Conservation (phyloP, 2,329 filamentous ascomycete genomes). For the Endoconidiophora polonica region DNA sequence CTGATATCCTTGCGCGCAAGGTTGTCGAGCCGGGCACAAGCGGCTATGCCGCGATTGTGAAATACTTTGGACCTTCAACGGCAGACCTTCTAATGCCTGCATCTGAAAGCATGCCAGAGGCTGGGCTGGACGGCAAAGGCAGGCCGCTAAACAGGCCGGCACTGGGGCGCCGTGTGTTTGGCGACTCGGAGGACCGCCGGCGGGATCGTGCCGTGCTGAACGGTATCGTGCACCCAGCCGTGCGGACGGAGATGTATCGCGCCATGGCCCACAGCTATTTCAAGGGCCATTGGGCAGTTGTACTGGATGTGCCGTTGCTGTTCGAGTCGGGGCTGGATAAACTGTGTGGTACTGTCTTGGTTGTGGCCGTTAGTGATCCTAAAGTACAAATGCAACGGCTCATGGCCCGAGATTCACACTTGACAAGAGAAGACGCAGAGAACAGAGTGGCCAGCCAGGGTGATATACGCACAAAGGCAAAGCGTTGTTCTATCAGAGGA, state of each 20-base stretch:
- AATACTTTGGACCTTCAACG: constrained; percentile 64
- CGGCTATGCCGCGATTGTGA: constrained; percentile 69
- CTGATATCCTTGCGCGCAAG: constrained; percentile 78
- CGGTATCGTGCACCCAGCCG: constrained; percentile 80
- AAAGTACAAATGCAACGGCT: constrained; percentile 69
- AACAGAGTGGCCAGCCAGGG: constrained; percentile 76
- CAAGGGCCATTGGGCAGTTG: constrained; percentile 67
- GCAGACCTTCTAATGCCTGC: constrained; percentile 64
- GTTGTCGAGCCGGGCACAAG: constrained; percentile 84
- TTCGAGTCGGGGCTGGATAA: constrained; percentile 79
- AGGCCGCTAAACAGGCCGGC: constrained; percentile 71
- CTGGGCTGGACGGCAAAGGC: constrained; percentile 43
- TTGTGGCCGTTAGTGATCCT: constrained; percentile 71
- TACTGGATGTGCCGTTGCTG: constrained; percentile 80
- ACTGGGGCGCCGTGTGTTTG: constrained; percentile 75
- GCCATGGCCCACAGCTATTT: constrained; percentile 58
- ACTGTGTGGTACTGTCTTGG: constrained; percentile 69
- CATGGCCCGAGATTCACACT: constrained; percentile 55
- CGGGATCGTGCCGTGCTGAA: constrained; percentile 67
- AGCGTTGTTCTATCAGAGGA: constrained; percentile 49
- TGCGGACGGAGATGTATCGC: constrained; percentile 66
- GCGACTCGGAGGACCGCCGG: constrained; percentile 50
- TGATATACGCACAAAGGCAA: constrained; percentile 70
- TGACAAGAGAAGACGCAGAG: constrained; percentile 71
- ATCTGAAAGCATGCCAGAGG: constrained; percentile 32